Percentiles rank a stretch among this genome's conserved stretches.
Conservation (phyloP, 2,329 filamentous ascomycete genomes). For the Cryphonectria parasitica region DNA sequence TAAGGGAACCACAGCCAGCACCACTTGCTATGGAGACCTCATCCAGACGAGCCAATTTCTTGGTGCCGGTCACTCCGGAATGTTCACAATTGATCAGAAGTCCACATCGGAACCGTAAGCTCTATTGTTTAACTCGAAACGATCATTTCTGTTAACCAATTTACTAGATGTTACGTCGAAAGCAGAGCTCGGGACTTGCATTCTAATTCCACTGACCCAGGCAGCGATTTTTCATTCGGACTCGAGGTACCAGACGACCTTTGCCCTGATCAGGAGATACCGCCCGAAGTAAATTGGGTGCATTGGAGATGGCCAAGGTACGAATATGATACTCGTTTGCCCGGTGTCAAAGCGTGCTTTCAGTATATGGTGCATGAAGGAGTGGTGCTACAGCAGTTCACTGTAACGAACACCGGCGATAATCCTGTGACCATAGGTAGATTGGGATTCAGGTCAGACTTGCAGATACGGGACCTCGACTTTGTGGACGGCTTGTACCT, state of each 20-base stretch:
- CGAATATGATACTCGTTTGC: not conserved
- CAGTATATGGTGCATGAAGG: conserved; percentile 11
- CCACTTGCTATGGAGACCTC: not conserved
- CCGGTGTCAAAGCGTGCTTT: not conserved
- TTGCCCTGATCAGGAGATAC: not conserved
- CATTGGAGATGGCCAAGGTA: conserved; percentile 20
- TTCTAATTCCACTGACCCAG: not conserved
- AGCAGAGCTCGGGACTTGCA: not conserved
- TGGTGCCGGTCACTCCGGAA: not conserved
- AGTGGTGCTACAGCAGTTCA: conserved; percentile 8
- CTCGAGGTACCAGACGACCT: not conserved
- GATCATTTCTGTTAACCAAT: not conserved
- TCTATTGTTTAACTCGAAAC: not conserved
- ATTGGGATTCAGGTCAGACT: not conserved
- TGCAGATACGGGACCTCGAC: conserved; percentile 7
- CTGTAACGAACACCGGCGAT: not conserved
- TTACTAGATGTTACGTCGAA: not conserved
- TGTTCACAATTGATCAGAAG: conserved; percentile 6
- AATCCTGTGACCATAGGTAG: not conserved
- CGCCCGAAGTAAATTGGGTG: conserved; percentile 6
- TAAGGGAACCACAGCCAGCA: not conserved
- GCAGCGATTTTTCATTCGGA: not conserved
- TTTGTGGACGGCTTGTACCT: not conserved
- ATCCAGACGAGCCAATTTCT: conserved; percentile 14
- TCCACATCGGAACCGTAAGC: not conserved